Percentiles rank a stretch among this genome's conserved stretches.
Conservation (phyloP, 164 flowering plant species). For the Chloranthus sessilifolius region DNA sequence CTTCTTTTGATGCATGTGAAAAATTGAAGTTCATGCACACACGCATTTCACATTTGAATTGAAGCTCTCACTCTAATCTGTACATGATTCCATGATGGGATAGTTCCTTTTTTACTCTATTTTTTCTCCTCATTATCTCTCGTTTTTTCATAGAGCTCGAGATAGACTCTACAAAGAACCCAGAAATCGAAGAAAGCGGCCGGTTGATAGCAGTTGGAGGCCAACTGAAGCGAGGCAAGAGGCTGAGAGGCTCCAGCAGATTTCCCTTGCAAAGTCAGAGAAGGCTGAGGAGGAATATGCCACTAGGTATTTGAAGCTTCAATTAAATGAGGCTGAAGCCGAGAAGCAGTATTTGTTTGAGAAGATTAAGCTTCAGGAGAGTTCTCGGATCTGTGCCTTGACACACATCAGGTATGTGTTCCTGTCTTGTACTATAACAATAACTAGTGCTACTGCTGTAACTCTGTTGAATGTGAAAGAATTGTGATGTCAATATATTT, state of each 20-base stretch:
- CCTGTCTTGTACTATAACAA: too few species aligned
- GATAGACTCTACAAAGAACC: conserved; percentile 55
- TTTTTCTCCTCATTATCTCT: neutral
- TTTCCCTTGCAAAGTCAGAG: conserved; percentile 77
- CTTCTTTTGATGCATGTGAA: too few species aligned
- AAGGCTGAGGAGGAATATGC: conserved; percentile 94
- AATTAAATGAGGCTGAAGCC: conserved; percentile 89
- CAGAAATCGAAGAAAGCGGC: conserved; percentile 66
- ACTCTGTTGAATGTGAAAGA: too few species aligned
- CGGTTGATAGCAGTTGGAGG: conserved; percentile 82
- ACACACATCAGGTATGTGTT: too few species aligned
- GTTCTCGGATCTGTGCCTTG: too few species aligned
- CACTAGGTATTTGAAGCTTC: conserved; percentile 75
- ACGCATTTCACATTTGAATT: too few species aligned
- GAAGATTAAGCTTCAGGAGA: conserved; percentile 89
- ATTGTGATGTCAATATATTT: too few species aligned
- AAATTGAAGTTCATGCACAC: too few species aligned
- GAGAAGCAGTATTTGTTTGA: conserved; percentile 91
- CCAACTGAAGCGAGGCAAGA: conserved; percentile 91
- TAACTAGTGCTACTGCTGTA: too few species aligned
- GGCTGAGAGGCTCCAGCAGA: conserved; percentile 82
- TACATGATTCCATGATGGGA: too few species aligned
- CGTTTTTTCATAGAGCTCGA: conserved; percentile 57
- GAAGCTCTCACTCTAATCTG: too few species aligned
- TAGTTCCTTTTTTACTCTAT: too few species aligned